These are phyloP conservation scores for Zymoseptoria tritici DNA, from an alignment of 2,329 filamentous ascomycete genomes.

Conservation along the genomic window DNA sequence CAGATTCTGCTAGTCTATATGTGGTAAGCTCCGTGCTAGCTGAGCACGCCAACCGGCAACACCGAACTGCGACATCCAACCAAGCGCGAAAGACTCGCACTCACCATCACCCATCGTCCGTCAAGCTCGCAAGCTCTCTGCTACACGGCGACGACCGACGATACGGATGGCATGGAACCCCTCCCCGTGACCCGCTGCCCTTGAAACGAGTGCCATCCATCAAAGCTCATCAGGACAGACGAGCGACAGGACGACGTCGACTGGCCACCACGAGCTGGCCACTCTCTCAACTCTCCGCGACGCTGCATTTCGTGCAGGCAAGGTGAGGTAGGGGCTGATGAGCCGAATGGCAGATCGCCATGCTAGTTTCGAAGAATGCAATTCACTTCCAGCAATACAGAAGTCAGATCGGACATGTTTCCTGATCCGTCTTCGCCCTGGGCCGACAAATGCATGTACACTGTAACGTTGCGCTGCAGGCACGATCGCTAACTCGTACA, in stretches of 20 bases:
- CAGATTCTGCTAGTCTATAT: not conserved
- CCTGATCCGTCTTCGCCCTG: not conserved
- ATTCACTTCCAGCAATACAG: not conserved
- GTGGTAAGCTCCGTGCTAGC: not conserved
- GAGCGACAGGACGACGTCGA: constrained; percentile 9
- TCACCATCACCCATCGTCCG: constrained; percentile 1
- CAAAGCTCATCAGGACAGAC: constrained; percentile 18
- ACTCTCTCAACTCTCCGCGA: not conserved
- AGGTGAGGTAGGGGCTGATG: not conserved
- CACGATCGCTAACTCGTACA: not conserved
- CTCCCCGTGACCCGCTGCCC: constrained; percentile 11
- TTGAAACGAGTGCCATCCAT: constrained; percentile 16
- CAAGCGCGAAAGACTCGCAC: constrained; percentile 1
- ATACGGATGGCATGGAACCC: constrained; percentile 15
- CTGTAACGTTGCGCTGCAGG: constrained; percentile 10
- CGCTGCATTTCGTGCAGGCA: not conserved
- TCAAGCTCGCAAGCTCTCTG: constrained; percentile 6
- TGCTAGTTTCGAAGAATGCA: not conserved
- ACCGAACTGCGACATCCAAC: constrained; percentile 10
- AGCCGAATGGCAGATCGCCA: not conserved
- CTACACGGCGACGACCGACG: constrained; percentile 4
- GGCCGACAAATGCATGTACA: constrained; percentile 7
- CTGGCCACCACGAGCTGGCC: constrained; percentile 14
- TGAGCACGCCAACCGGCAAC: not conserved
- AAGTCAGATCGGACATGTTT: not conserved